Evolutionary conservation across 352 stramenopile species (phyloP).

Genomic region (Thraustotheca clavata): DNA sequence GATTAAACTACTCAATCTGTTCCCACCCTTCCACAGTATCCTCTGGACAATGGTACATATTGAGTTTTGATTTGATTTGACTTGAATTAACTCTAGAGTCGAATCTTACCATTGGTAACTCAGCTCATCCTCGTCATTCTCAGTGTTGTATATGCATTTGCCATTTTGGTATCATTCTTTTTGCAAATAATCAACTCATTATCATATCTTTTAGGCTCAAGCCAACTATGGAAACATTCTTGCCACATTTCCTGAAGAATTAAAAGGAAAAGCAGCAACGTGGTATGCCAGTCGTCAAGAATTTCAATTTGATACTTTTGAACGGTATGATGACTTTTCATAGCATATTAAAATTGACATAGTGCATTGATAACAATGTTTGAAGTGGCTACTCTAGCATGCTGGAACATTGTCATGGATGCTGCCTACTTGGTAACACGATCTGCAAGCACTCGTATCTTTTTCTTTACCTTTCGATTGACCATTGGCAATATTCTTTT

Average conservation of each 20-base stretch:
- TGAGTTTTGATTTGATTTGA: background rate
- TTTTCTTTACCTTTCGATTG: slow-evolving; percentile 80
- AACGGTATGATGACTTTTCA: slow-evolving; percentile 23
- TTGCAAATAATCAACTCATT: background rate
- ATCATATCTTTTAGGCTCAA: slow-evolving; percentile 26
- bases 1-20: slow-evolving; percentile 72
- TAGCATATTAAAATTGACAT: background rate
- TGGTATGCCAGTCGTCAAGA: slow-evolving; percentile 66
- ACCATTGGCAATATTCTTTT: slow-evolving; percentile 75
- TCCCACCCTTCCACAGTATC: slow-evolving; percentile 77
- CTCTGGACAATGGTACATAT: slow-evolving; percentile 60
- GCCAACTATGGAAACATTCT: slow-evolving; percentile 61
- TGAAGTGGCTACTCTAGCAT: slow-evolving; percentile 58
- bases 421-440: slow-evolving; percentile 55
- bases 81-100: slow-evolving; percentile 28
- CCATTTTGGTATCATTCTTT: slow-evolving; percentile 37
- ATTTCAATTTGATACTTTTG: slow-evolving; percentile 74
- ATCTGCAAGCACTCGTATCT: slow-evolving; percentile 53
- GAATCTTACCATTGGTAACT: slow-evolving; percentile 66
- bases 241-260: slow-evolving; percentile 41
- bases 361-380: slow-evolving; percentile 68
- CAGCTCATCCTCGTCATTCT: slow-evolving; percentile 77
- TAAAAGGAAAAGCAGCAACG: slow-evolving; percentile 37
- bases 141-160: slow-evolving; percentile 77
- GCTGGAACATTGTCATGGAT: slow-evolving; percentile 77